phyloP scores from a whole-genome alignment of 176 grass and related monocot genomes.

The Metroxylon sagu region DNA sequence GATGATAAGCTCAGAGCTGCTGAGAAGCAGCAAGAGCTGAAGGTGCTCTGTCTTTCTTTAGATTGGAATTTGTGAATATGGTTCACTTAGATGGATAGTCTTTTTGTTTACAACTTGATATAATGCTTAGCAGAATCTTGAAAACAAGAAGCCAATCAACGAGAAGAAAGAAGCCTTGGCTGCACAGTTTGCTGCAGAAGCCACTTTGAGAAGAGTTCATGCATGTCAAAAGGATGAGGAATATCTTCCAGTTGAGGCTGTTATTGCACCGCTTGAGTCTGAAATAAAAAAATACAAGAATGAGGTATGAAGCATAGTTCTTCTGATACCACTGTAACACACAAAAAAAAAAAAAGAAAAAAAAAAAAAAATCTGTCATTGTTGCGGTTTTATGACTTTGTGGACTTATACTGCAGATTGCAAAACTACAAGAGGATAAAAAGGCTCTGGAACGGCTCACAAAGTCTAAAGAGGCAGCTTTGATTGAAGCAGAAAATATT shows the following conservation, averaged over 20 bases:
- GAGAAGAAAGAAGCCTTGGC: conserved; percentile 73
- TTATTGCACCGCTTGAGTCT: conserved; percentile 71
- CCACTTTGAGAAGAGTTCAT: conserved; percentile 64
- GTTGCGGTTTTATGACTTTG: conserved; percentile 10
- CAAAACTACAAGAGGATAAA: conserved; percentile 76
- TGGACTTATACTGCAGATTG: conserved; percentile 37
- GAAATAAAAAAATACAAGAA: conserved; percentile 65
- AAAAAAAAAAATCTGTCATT: background rate
- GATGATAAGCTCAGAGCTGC: conserved; percentile 56
- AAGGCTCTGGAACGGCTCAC: conserved; percentile 61
- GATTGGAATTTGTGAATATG: no score
- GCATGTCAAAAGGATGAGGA: conserved; percentile 68
- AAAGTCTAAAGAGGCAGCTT: conserved; percentile 69
- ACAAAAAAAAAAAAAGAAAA: background rate
- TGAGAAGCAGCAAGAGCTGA: conserved; percentile 76
- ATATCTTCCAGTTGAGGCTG: conserved; percentile 57
- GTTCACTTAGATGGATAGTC: no score
- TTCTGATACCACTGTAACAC: background rate
- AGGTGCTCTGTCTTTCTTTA: conserved; percentile 23
- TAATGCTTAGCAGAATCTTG: conserved; percentile 46
- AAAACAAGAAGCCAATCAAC: conserved; percentile 52
- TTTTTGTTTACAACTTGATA: no score
- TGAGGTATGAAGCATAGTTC: conserved; percentile 34
- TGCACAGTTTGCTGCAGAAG: conserved; percentile 73
- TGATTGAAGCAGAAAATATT: conserved; percentile 75